Evolutionary conservation across 768 basidiomycete genomes (phyloP).

Genomic region (Lactarius akahatsu): DNA sequence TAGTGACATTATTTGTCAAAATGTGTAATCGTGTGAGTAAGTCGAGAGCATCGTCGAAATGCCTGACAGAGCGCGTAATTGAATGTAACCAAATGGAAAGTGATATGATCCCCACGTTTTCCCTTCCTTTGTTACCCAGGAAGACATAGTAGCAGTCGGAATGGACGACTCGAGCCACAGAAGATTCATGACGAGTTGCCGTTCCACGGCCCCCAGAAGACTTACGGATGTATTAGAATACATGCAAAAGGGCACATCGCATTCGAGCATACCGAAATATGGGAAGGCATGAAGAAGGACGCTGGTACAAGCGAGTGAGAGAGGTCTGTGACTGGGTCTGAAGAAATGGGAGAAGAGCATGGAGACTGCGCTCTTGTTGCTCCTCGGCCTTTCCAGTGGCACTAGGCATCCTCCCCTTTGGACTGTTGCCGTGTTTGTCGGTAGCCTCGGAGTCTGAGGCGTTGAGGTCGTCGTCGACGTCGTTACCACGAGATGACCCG

Average conservation of each 20-base stretch:
- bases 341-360: slow-evolving; percentile 74
- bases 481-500: neutral
- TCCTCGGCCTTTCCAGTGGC: slow-evolving; percentile 18
- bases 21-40: slow-evolving; percentile 71
- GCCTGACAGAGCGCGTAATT: slow-evolving; percentile 42
- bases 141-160: slow-evolving; percentile 61
- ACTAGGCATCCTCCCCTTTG: slow-evolving; percentile 17
- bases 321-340: slow-evolving; percentile 77
- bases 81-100: slow-evolving; percentile 13
- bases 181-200: slow-evolving; percentile 84
- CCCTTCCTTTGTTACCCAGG: slow-evolving; percentile 74
- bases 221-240: slow-evolving; percentile 39
- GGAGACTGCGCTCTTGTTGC: slow-evolving; percentile 33
- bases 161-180: slow-evolving; percentile 85
- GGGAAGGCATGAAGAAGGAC: slow-evolving; percentile 85
- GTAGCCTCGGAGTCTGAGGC: slow-evolving; percentile 9
- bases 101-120: slow-evolving; percentile 51
- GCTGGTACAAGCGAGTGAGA: slow-evolving; percentile 75
- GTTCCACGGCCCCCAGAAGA: slow-evolving; percentile 71
- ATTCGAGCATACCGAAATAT: slow-evolving; percentile 68
- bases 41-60: slow-evolving; percentile 66
- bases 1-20: slow-evolving; percentile 49
- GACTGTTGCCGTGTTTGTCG: neutral
- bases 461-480: neutral
- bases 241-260: neutral